Base-by-base conservation (phyloP, 2,329 filamentous ascomycete species). In the Monosporascus sp. region DNA sequence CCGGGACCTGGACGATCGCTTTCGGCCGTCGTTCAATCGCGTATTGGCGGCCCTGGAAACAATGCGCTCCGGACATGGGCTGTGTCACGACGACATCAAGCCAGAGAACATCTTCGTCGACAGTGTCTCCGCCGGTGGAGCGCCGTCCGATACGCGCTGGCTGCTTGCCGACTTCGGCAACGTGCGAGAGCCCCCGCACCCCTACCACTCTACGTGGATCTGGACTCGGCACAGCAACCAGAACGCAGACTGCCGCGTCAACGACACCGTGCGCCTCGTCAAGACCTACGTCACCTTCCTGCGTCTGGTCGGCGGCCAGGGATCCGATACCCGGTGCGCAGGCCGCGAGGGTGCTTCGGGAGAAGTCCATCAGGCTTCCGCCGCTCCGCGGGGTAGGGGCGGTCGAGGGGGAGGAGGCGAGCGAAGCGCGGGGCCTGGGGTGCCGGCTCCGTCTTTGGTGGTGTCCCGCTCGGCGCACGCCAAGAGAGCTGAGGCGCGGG, bases 51-150 rank as follows among this genome's bases (percentile, higher is more conserved):
- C 59, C 1, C 58, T 69, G n/a, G 55, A 57, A 28, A 37, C 46
- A 20, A 63, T 70, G 46, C 68, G 70, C 55, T 45, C 24, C 9
- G 22, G 56, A 2, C 52, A 62, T 17, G 46, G 57, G 6, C 60
- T 69, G 2, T 70, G 68, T 40, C 66, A 70, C 51, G 68, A 70
- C 45, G 68, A 70, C 44, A 54, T 70, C 49, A 70, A 70, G 53
- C 55, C 61, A 7, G 65, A 65, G 50, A 70, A 70, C 38, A 64
- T 70, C 48, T 66, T 70, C 48, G 54, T 68, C 14, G 24, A 24
- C 24, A 24, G 24, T 7, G 24, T 4, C 24, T 24, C 24, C 24
- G 55, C 55, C 1, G 56, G 54, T 3, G 24, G 17, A 48, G 4
- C 37, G 49, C 8, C 41, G 22, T 7, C 45, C 20, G 58, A 54